These are phyloP conservation scores for Penicillium cataractarum DNA, from an alignment of 495 filamentous ascomycete genomes.

Conservation along the genomic window DNA sequence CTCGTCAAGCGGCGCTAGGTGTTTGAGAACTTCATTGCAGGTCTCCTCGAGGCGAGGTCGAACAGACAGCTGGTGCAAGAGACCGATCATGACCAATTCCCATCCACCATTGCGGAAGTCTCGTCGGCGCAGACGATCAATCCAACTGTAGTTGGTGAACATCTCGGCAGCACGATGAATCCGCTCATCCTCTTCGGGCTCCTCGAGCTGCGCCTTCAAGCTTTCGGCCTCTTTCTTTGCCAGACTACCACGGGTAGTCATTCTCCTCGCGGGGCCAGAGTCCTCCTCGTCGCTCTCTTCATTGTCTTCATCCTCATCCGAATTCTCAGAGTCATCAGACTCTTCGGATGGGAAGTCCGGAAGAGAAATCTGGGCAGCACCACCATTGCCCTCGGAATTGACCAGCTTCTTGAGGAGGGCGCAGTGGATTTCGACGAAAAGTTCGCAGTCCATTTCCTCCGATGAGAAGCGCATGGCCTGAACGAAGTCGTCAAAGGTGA, in stretches of 20 bases:
- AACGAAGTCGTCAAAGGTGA: slow-evolving; percentile 95
- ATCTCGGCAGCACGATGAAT: slow-evolving; percentile 82
- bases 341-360: slow-evolving; percentile 74
- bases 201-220: slow-evolving; percentile 53
- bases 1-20: slow-evolving; percentile 75
- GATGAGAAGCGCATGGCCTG: slow-evolving; percentile 83
- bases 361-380: slow-evolving; percentile 75
- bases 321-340: slow-evolving; percentile 51
- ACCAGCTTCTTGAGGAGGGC: slow-evolving; percentile 87
- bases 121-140: slow-evolving; percentile 77
- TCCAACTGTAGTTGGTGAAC: slow-evolving; percentile 69
- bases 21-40: slow-evolving; percentile 77
- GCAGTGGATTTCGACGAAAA: slow-evolving; percentile 91
- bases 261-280: slow-evolving; percentile 62
- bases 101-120: slow-evolving; percentile 91
- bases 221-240: slow-evolving; percentile 76
- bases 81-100: slow-evolving; percentile 85
- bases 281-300: slow-evolving; percentile 46
- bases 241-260: slow-evolving; percentile 83
- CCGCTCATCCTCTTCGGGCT: slow-evolving; percentile 39
- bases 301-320: slow-evolving; percentile 58
- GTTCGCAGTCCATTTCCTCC: slow-evolving; percentile 77
- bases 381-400: slow-evolving; percentile 68
- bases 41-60: slow-evolving; percentile 65
- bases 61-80: slow-evolving; percentile 82